phyloP scores from a whole-genome alignment of 176 grass and related monocot genomes.

The Eleusine indica region DNA sequence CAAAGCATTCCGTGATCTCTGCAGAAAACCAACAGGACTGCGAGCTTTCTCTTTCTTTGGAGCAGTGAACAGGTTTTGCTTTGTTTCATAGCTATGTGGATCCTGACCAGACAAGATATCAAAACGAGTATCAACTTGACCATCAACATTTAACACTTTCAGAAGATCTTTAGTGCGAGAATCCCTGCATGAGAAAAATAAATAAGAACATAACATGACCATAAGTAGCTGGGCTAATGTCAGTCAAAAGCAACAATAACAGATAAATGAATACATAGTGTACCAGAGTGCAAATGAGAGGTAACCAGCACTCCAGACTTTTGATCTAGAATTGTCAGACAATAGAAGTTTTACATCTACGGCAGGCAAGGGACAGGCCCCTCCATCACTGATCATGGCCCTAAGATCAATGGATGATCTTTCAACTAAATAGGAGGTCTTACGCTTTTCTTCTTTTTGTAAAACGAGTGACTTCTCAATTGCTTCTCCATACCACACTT shows the following conservation, averaged over 20 bases:
- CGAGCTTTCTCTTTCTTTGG: slow-evolving; percentile 69
- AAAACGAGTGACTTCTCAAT: slow-evolving; percentile 72
- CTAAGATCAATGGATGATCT: slow-evolving; percentile 83
- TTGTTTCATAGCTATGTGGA: slow-evolving; percentile 46
- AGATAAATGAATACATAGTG: slow-evolving; percentile 48
- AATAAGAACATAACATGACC: slow-evolving; percentile 38
- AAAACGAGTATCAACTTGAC: slow-evolving; percentile 77
- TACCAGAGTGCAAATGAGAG: slow-evolving; percentile 88
- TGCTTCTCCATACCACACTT: slow-evolving; percentile 72
- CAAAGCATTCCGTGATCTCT: slow-evolving; percentile 82
- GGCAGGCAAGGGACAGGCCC: slow-evolving; percentile 64
- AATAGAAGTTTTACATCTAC: slow-evolving; percentile 86
- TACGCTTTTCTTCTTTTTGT: slow-evolving; percentile 72
- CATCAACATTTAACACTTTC: slow-evolving; percentile 79
- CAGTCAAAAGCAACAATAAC: slow-evolving; percentile 45
- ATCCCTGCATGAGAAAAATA: slow-evolving; percentile 62
- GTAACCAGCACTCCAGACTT: slow-evolving; percentile 83
- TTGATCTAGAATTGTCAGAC: slow-evolving; percentile 89
- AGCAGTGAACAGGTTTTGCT: slow-evolving; percentile 45
- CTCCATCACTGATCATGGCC: slow-evolving; percentile 71
- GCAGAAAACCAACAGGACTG: slow-evolving; percentile 71
- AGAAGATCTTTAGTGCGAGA: slow-evolving; percentile 69
- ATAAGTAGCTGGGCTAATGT: slow-evolving; percentile 35
- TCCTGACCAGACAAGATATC: slow-evolving; percentile 60
- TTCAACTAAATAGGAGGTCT: slow-evolving; percentile 69